Evolutionary conservation across 2,329 filamentous ascomycete species (phyloP).

Genomic region (Bipolaris cookei): DNA sequence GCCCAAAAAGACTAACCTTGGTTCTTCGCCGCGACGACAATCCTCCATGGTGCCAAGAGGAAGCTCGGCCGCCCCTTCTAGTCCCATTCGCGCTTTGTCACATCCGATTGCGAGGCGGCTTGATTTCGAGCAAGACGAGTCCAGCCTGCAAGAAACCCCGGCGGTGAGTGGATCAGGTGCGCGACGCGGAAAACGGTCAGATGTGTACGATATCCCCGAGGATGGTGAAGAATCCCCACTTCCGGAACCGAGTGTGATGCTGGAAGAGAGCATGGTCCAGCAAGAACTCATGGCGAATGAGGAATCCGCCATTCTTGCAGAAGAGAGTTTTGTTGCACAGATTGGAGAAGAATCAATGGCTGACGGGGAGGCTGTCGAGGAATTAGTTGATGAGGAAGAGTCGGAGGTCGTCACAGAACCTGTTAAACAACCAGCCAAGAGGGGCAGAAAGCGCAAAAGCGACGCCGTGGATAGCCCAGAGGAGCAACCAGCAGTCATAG

Average conservation of each 20-base stretch:
- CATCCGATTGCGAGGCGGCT: conserved; percentile 60
- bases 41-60: conserved; percentile 63
- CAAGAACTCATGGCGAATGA: conserved; percentile 39
- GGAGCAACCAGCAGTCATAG: conserved; percentile 23
- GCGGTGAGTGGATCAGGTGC: conserved; percentile 44
- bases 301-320: conserved; percentile 28
- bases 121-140: conserved; percentile 59
- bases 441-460: conserved; percentile 41
- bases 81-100: conserved; percentile 40
- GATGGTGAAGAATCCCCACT: conserved; percentile 36
- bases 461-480: conserved; percentile 26
- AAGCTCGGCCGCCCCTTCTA: conserved; percentile 51
- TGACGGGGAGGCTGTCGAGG: conserved; percentile 27
- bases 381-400: conserved; percentile 35
- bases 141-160: conserved; percentile 40
- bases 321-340: conserved; percentile 39
- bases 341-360: conserved; percentile 39
- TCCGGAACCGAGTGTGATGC: conserved; percentile 31
- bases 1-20: conserved; percentile 67
- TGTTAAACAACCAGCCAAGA: conserved; percentile 33
- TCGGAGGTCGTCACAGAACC: conserved; percentile 37
- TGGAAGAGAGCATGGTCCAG: conserved; percentile 45
- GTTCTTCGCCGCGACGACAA: conserved; percentile 66
- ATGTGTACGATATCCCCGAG: conserved; percentile 43
- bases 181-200: conserved; percentile 37